A percentile compares a stretch with the other conserved stretches of the same genome.
phyloP scores from a whole-genome alignment of 202 grass and related monocot genomes.

The Elaeis oleifera region DNA sequence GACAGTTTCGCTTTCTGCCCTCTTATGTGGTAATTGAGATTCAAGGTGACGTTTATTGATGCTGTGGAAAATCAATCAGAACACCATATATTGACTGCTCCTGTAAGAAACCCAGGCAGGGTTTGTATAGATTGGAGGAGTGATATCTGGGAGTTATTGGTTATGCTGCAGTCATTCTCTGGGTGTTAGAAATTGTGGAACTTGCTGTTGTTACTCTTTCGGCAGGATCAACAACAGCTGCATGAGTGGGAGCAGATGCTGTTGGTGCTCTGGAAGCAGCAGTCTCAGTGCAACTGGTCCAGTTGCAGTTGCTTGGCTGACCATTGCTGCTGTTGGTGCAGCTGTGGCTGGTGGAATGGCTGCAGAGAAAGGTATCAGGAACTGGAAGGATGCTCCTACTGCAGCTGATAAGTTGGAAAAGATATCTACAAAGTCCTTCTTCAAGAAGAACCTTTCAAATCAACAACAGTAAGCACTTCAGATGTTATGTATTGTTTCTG shows the following conservation, averaged over 20 bases:
- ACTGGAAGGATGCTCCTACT: constrained; percentile 47
- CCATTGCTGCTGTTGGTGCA: constrained; percentile 38
- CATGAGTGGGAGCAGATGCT: constrained; percentile 41
- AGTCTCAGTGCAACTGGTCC: constrained; percentile 38
- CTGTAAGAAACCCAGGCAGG: constrained; percentile 43
- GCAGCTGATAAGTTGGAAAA: constrained; percentile 42
- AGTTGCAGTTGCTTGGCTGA: constrained; percentile 38
- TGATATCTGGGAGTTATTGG: constrained; percentile 70
- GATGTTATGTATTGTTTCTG: not conserved
- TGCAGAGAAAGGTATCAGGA: constrained; percentile 49
- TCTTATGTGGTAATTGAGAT: constrained; percentile 68
- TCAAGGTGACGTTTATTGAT: constrained; percentile 56
- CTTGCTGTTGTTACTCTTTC: constrained; percentile 46
- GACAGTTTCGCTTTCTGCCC: not conserved
- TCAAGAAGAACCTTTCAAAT: constrained; percentile 77
- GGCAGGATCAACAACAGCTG: constrained; percentile 44
- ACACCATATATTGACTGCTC: constrained; percentile 70
- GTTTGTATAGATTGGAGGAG: constrained; percentile 41
- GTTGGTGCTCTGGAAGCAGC: constrained; percentile 36
- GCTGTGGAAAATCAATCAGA: constrained; percentile 65
- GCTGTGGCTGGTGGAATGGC: constrained; percentile 45
- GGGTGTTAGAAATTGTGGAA: constrained; percentile 78
- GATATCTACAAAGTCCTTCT: constrained; percentile 61
- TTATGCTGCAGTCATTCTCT: constrained; percentile 71
- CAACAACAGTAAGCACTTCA: constrained; percentile 44